phyloP scores from a whole-genome alignment of 805 yeast species.

The Candida endomychidarum region DNA sequence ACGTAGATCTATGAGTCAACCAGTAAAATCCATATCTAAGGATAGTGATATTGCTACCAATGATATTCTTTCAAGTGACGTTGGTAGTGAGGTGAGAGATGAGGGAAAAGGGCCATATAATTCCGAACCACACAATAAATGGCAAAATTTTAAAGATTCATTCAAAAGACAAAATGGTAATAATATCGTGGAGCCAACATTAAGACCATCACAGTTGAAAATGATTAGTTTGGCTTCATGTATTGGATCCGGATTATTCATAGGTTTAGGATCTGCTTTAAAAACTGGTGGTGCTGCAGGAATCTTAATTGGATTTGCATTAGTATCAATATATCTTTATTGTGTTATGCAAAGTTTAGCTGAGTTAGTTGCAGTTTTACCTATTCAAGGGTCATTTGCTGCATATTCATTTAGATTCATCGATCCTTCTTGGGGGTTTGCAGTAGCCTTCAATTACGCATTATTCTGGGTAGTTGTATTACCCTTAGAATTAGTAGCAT shows the following conservation, averaged over 20 bases:
- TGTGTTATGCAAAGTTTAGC: conserved; percentile 45
- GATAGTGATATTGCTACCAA: no score
- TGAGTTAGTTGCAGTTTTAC: conserved; percentile 38
- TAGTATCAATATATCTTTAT: conserved; percentile 40
- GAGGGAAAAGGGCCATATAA: no score
- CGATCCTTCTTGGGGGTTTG: conserved; percentile 47
- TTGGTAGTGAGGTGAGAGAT: no score
- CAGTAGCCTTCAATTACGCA: conserved; percentile 47
- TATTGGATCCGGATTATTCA: conserved; percentile 42
- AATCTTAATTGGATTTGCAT: conserved; percentile 39
- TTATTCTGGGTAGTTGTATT: conserved; percentile 44
- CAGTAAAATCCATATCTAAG: conserved; percentile 2
- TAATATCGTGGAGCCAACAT: conserved; percentile 17
- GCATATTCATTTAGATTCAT: conserved; percentile 40
- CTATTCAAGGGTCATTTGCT: conserved; percentile 43
- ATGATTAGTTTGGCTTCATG: conserved; percentile 45
- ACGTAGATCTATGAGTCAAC: conserved; percentile 1
- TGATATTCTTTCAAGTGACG: background rate
- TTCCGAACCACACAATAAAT: background rate
- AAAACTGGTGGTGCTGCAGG: conserved; percentile 35
- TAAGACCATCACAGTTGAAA: conserved; percentile 32
- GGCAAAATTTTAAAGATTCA: conserved; percentile 4
- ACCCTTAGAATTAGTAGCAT: conserved; percentile 44
- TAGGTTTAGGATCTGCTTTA: conserved; percentile 40
- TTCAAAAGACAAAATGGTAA: conserved; percentile 24